A percentile compares a stretch with the other conserved stretches of the same genome.
phyloP scores from a whole-genome alignment of 495 filamentous ascomycete genomes.

The Aspergillus homomorphus region DNA sequence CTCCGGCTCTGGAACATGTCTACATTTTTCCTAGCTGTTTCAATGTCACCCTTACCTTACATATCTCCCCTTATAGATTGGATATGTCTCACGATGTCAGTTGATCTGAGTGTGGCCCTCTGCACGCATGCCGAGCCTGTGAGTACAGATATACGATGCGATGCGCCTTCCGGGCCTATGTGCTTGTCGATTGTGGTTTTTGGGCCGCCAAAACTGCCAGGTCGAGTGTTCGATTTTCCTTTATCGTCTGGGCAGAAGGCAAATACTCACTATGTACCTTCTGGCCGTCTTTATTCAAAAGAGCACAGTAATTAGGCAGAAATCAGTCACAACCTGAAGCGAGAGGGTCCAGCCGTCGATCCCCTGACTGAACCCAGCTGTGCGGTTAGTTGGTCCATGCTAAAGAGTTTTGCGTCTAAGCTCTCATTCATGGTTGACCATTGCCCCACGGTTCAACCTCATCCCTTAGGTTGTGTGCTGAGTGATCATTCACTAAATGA shows the following conservation, averaged over 20 bases:
- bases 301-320: neutral
- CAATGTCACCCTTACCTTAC: neutral
- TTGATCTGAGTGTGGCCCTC: neutral
- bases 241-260: neutral
- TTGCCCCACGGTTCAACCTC: neutral
- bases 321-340: neutral
- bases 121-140: neutral
- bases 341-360: neutral
- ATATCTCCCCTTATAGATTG: neutral
- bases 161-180: neutral
- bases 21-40: slow-evolving; percentile 1
- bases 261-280: neutral
- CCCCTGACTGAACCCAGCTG: neutral
- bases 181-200: neutral
- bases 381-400: neutral
- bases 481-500: neutral
- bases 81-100: neutral
- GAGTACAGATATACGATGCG: neutral
- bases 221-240: neutral
- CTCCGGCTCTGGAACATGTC: neutral
- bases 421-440: neutral
- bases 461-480: neutral
- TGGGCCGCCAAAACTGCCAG: too few relatives aligned
- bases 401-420: neutral
- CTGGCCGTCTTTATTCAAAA: neutral